Evolutionary conservation across 1,284 basidiomycete genomes (phyloP).

Genomic region (Puccinia horiana): DNA sequence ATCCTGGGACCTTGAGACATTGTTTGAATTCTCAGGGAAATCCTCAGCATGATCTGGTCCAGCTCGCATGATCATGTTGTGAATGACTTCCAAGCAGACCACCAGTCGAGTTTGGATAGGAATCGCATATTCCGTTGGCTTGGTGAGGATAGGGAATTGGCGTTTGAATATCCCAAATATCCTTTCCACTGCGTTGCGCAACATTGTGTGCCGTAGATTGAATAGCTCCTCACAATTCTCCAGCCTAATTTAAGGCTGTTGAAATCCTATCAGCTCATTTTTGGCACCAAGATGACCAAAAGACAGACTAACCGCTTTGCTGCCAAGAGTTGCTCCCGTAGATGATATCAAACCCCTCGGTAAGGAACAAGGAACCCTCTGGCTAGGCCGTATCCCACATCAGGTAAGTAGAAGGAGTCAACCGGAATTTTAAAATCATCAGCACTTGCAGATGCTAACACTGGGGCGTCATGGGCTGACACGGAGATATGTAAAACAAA

Average conservation of each 20-base stretch:
- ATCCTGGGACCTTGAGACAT: not conserved
- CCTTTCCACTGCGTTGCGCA: not conserved
- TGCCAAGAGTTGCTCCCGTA: conserved; percentile 57
- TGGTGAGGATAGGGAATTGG: conserved; percentile 1
- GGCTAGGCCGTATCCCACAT: conserved; percentile 2
- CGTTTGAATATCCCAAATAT: not conserved
- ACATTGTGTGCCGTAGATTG: not conserved
- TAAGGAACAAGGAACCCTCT: conserved; percentile 56
- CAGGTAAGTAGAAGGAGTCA: not conserved
- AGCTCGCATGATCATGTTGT: not conserved
- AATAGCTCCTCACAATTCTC: not conserved
- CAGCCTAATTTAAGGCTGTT: too few species aligned
- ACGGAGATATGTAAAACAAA: conserved; percentile 58
- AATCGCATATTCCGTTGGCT: not conserved
- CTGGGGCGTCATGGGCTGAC: conserved; percentile 57
- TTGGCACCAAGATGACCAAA: not conserved
- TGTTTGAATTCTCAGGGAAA: not conserved
- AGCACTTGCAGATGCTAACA: conserved; percentile 56
- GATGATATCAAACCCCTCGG: conserved; percentile 58
- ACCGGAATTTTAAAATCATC: conserved; percentile 54
- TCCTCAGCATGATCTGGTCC: not conserved
- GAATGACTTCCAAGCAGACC: not conserved
- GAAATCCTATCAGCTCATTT: not conserved
- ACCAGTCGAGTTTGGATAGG: not conserved
- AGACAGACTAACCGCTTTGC: not conserved